Percentiles rank a stretch among this genome's conserved stretches.
These are phyloP conservation scores for Letharia lupina DNA, from an alignment of 495 filamentous ascomycete genomes.

Conservation along the genomic window DNA sequence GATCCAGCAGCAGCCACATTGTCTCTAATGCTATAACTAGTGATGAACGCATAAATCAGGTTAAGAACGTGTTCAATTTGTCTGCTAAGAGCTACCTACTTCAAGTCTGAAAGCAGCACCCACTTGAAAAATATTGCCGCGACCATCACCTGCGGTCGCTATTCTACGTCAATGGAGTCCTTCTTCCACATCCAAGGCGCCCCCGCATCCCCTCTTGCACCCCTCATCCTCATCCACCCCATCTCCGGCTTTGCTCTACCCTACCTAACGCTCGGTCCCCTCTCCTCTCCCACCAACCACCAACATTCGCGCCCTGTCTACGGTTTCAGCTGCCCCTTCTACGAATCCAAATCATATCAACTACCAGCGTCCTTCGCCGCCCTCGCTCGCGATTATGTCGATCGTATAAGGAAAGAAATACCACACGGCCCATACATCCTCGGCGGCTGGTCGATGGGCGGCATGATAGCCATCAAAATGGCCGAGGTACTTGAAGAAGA, in stretches of 20 bases:
- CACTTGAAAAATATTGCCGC: too few relatives aligned
- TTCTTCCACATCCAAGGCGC: conserved; percentile 27
- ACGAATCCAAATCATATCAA: conserved; percentile 18
- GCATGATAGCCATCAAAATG: conserved; percentile 24
- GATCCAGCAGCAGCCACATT: too few relatives aligned
- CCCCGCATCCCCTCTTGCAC: conserved; percentile 16
- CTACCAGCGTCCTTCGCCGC: conserved; percentile 22
- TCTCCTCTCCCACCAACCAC: conserved; percentile 2
- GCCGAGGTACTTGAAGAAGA: conserved; percentile 19
- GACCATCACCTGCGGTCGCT: not conserved
- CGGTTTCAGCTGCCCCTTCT: conserved; percentile 25
- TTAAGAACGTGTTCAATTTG: not conserved
- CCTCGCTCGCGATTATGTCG: conserved; percentile 22
- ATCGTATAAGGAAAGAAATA: conserved; percentile 18
- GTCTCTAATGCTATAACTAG: too few relatives aligned
- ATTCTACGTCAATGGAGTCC: conserved; percentile 20
- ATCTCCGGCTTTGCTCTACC: conserved; percentile 27
- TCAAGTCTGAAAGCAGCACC: not conserved
- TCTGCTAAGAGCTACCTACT: not conserved
- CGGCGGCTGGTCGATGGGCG: conserved; percentile 26
- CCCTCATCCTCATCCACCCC: conserved; percentile 27
- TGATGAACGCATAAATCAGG: too few relatives aligned
- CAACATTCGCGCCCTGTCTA: conserved; percentile 19
- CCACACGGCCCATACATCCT: conserved; percentile 23
- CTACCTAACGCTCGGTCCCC: conserved; percentile 26